These are phyloP conservation scores for Auriscalpium vulgare DNA, from an alignment of 768 basidiomycete species.

Conservation along the genomic window DNA sequence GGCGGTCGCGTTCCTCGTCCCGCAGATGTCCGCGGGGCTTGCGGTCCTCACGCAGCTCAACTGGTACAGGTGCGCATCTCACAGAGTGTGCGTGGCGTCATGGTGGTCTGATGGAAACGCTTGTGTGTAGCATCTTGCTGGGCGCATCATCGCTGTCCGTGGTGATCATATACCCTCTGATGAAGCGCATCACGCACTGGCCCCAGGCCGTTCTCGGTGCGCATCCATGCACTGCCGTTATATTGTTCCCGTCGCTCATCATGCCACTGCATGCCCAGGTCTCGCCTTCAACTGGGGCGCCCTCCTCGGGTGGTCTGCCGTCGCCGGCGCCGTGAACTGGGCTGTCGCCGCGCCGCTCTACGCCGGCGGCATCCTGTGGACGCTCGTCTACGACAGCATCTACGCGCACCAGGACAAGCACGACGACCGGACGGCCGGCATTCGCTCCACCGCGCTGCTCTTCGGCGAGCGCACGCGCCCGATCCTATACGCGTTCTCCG, in stretches of 20 bases:
- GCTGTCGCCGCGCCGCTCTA: constrained; percentile 79
- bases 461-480: constrained; percentile 74
- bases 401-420: constrained; percentile 98
- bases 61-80: constrained; percentile 74
- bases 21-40: constrained; percentile 76
- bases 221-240: constrained; percentile 14
- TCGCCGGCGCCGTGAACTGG: constrained; percentile 79
- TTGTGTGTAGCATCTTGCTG: constrained; percentile 61
- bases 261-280: constrained; percentile 36
- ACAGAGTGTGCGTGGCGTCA: not conserved
- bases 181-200: constrained; percentile 97
- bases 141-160: constrained; percentile 87
- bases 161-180: constrained; percentile 86
- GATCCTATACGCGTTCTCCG: constrained; percentile 68
- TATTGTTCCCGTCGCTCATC: not conserved
- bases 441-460: constrained; percentile 90
- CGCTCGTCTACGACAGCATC: constrained; percentile 93
- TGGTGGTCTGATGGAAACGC: too few species aligned
- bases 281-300: constrained; percentile 98
- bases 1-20: constrained; percentile 74
- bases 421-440: constrained; percentile 83
- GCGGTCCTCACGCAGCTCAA: constrained; percentile 87
- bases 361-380: constrained; percentile 86
- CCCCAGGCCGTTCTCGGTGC: constrained; percentile 91
- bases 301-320: constrained; percentile 92